Percentiles rank a stretch among this genome's conserved stretches.
Evolutionary conservation across 306 rosid species (phyloP).

Genomic region (Lathyrus sativus): DNA sequence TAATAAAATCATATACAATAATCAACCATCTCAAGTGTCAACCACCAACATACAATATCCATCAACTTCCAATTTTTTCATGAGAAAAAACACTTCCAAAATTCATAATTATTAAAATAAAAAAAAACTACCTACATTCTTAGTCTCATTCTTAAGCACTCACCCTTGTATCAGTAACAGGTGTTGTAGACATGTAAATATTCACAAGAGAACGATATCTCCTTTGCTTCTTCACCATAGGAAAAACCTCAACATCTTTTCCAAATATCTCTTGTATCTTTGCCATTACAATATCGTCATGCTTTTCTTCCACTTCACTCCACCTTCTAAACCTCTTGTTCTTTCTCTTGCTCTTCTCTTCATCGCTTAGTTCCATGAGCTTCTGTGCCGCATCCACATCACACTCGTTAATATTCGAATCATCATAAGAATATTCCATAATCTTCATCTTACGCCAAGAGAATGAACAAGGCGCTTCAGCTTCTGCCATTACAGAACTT

Average conservation of each 20-base stretch:
- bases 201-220: slow-evolving; percentile 60
- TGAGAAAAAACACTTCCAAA: background rate
- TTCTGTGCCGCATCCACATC: slow-evolving; percentile 55
- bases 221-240: slow-evolving; percentile 54
- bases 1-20: too few species aligned
- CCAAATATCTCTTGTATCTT: slow-evolving; percentile 65
- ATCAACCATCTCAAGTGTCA: too few species aligned
- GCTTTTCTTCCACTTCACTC: background rate
- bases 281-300: slow-evolving; percentile 26
- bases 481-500: too few species aligned
- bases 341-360: slow-evolving; percentile 32
- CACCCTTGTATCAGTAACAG: background rate
- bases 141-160: background rate
- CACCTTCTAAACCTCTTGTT: background rate
- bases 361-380: slow-evolving; percentile 63
- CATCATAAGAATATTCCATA: slow-evolving; percentile 6
- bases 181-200: slow-evolving; percentile 50
- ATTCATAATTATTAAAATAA: background rate
- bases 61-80: background rate
- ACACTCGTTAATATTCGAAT: slow-evolving; percentile 24
- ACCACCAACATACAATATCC: too few species aligned
- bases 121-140: background rate
- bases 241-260: slow-evolving; percentile 42
- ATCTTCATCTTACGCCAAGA: slow-evolving; percentile 3
- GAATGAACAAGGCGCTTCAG: background rate